Evolutionary conservation across 1,139 yeast genomes (phyloP).

Genomic region (Hanseniaspora sp.): DNA sequence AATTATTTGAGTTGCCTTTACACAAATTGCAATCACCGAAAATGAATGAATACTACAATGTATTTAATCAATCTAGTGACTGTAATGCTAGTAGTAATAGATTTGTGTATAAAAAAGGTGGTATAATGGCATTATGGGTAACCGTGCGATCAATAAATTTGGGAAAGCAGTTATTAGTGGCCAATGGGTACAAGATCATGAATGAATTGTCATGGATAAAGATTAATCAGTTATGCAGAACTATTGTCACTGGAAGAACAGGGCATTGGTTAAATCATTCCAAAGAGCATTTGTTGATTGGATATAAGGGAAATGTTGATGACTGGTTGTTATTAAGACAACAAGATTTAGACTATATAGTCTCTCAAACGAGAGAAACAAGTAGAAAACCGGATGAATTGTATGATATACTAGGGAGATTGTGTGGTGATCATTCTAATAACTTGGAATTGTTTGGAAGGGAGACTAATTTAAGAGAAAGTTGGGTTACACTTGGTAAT

Average conservation of each 20-base stretch:
- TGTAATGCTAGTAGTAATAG: not conserved
- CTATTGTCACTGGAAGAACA: slow-evolving; percentile 88
- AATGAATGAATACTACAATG: not conserved
- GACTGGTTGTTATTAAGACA: slow-evolving; percentile 50
- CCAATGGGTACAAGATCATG: slow-evolving; percentile 71
- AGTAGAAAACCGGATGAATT: slow-evolving; percentile 83
- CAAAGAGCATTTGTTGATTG: slow-evolving; percentile 79
- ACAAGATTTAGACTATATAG: slow-evolving; percentile 65
- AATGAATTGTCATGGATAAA: slow-evolving; percentile 88
- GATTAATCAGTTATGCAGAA: slow-evolving; percentile 72
- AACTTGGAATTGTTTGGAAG: slow-evolving; percentile 85
- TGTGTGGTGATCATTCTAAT: slow-evolving; percentile 64
- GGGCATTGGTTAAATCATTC: slow-evolving; percentile 97
- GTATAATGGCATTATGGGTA: slow-evolving; percentile 78
- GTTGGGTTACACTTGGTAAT: slow-evolving; percentile 87
- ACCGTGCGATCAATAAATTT: slow-evolving; percentile 87
- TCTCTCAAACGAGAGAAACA: slow-evolving; percentile 76
- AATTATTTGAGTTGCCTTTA: slow-evolving; percentile 55
- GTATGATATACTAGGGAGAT: slow-evolving; percentile 73
- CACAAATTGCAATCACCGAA: slow-evolving; percentile 47
- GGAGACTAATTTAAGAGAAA: slow-evolving; percentile 71
- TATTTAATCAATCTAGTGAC: not conserved
- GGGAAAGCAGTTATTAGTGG: slow-evolving; percentile 62
- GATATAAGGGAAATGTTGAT: slow-evolving; percentile 62
- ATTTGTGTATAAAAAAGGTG: slow-evolving; percentile 37